Evolutionary conservation across 192 early-diverging fungal species (phyloP), one percentile per base, ranked within the genome.

Genomic region (Mortierella claussenii): DNA sequence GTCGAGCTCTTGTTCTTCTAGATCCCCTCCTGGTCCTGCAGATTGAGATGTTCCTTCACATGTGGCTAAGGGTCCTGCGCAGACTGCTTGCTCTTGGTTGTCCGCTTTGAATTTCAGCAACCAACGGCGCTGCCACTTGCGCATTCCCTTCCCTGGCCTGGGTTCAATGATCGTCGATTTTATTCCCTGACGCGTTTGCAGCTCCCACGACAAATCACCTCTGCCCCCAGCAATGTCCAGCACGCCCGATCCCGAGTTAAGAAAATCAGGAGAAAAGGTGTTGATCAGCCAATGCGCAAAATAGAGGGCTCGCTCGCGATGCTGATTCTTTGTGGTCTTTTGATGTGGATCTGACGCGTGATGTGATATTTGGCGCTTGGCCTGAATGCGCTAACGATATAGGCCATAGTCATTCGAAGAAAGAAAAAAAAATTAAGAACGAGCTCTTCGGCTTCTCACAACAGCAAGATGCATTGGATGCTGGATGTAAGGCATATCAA

Each of bases 181-280:
- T n/a, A 82, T 65, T 0, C 81, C 81, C 51, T 80, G 82, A 3
- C 68, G 62, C 15, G 76, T 78, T 27, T 76, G 70, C 13, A 87
- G 43, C 44, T 85, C 81, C 79, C 85, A 69, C 0, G 80, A 70
- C 1, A 86, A 32, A 40, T 84, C 81, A 1, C 87, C 87, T 58
- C 83, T 79, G 12, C 87, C 87, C 23, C 87, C 87, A 1, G 86
- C 87, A 50, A 88, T 82, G 44, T 88, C 87, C 33, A 84, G 65
- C 6, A 86, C 81, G n/a, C 79, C 79, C 0, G 66, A 30, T 54
- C 82, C 86, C 3, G 62, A 55, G 31, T 54, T 60, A 34, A 80
- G 17, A 28, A 46, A 69, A 1, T 60, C 55, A 18, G 43, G 69
- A 0, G 68, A 58, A 56, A 87, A 88, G 1, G 80, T 80, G 2